Conservation (phyloP, 176 grass and related monocot genomes). For the Olyra latifolia region DNA sequence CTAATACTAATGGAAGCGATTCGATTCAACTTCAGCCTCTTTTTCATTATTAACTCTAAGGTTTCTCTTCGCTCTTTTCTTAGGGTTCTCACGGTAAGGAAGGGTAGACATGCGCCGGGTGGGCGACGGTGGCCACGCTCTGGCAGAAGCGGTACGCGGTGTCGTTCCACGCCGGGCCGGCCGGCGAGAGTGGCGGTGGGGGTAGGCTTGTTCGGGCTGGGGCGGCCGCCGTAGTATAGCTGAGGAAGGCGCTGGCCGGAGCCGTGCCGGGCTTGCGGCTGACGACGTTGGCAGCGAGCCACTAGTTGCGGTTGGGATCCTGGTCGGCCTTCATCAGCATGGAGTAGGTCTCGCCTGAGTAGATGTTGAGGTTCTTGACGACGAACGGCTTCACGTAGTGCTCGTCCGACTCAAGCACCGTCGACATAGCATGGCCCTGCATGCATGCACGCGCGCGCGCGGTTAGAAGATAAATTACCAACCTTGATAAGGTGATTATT, state of each 20-base stretch:
- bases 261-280: conserved; percentile 53
- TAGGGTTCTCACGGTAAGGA: no score
- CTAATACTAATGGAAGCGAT: no score
- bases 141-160: conserved; percentile 49
- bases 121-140: conserved; percentile 48
- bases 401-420: conserved; percentile 78
- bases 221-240: conserved; percentile 57
- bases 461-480: background rate
- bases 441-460: background rate
- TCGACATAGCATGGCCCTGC: conserved; percentile 69
- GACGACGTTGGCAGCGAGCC: conserved; percentile 70
- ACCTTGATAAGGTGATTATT: no score
- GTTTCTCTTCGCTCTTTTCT: no score
- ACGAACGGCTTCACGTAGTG: conserved; percentile 89
- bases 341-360: conserved; percentile 93
- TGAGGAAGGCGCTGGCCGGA: conserved; percentile 58
- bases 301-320: conserved; percentile 80
- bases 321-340: conserved; percentile 68
- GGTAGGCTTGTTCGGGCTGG: conserved; percentile 19
- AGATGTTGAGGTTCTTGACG: conserved; percentile 82
- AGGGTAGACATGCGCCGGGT: conserved; percentile 40
- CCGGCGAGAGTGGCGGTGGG: conserved; percentile 33
- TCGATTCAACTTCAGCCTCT: no score
- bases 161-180: conserved; percentile 70
- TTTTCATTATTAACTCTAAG: no score